Percentiles rank a stretch among this genome's conserved stretches.
phyloP scores from a whole-genome alignment of 805 yeast genomes.

The Candida ficus region DNA sequence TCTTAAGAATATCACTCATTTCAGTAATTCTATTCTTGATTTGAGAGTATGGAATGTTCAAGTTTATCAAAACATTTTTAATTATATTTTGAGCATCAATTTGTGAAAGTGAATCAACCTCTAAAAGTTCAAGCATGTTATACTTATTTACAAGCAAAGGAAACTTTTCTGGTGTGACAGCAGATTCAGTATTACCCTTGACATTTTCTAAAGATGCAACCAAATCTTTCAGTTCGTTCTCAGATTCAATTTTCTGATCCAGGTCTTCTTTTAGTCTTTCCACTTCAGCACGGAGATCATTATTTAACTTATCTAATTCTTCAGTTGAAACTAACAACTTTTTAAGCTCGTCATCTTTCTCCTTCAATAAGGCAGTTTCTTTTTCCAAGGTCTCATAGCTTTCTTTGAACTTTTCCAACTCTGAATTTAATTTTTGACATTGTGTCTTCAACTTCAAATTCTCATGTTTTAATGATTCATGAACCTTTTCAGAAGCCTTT shows the following conservation, averaged over 20 bases:
- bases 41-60: conserved; percentile 29
- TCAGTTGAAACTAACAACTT: too few relatives aligned
- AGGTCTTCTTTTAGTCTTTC: conserved; percentile 3
- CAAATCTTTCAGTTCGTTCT: neutral
- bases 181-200: conserved; percentile 22
- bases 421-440: neutral
- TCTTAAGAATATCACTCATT: conserved; percentile 24
- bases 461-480: neutral
- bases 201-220: conserved; percentile 3
- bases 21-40: conserved; percentile 24
- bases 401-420: neutral
- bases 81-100: conserved; percentile 30
- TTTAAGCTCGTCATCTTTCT: neutral
- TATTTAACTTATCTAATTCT: too few relatives aligned
- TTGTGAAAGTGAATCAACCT: conserved; percentile 26
- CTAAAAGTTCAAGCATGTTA: conserved; percentile 20
- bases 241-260: conserved; percentile 1
- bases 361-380: neutral
- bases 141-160: conserved; percentile 24
- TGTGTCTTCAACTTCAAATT: neutral
- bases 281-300: too few relatives aligned
- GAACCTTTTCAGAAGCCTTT: neutral
- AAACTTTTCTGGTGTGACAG: conserved; percentile 21
- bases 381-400: too few relatives aligned
- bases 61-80: conserved; percentile 28